Conservation (phyloP, 2,329 filamentous ascomycete genomes). For the Alternaria arborescens region DNA sequence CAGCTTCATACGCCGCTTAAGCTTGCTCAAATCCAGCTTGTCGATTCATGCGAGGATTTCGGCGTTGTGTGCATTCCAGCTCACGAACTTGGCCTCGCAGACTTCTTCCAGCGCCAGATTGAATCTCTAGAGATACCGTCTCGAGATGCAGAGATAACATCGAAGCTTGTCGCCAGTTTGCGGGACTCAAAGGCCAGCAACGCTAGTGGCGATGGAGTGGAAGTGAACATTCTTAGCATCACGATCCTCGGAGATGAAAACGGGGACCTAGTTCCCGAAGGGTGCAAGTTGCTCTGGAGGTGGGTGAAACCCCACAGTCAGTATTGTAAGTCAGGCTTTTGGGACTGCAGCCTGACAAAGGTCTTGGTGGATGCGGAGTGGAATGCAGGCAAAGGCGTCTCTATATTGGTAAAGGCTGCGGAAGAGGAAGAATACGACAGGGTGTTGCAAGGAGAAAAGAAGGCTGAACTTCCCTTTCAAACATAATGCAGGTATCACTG, state of each 20-base stretch:
- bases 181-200: too few relatives aligned
- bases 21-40: not conserved
- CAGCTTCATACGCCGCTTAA: not conserved
- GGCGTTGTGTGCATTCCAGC: not conserved
- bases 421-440: not conserved
- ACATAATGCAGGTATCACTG: not conserved
- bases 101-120: not conserved
- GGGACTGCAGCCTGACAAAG: not conserved
- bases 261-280: not conserved
- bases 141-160: not conserved
- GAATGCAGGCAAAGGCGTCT: not conserved
- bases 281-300: not conserved
- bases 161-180: not conserved
- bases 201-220: too few relatives aligned
- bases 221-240: too few relatives aligned
- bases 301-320: not conserved
- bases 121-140: not conserved
- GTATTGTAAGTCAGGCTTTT: not conserved
- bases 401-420: not conserved
- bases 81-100: not conserved
- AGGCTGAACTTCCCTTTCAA: not conserved
- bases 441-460: not conserved
- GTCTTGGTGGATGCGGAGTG: constrained; percentile 4
- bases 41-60: not conserved
- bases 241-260: too few relatives aligned